Base-by-base conservation (phyloP, 2,329 filamentous ascomycete species). In the Ophiobolus disseminans region DNA sequence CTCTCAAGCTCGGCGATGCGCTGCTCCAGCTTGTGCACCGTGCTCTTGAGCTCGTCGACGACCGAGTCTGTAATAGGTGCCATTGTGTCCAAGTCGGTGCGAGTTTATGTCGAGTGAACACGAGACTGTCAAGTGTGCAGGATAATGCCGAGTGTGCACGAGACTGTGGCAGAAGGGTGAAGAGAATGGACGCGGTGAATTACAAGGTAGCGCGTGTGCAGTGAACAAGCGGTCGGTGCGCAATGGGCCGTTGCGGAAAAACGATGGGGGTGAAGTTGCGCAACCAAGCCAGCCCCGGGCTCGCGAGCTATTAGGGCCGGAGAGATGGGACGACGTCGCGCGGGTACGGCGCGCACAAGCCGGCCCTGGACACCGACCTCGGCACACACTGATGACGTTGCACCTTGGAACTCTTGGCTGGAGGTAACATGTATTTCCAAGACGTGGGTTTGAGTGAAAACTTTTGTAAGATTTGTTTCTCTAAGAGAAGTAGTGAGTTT, bases 1-100 rank as follows among this genome's bases (percentile, higher is more conserved):
- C 82, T 76, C 77, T 99, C 94, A 62, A 99, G 85, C 71, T 90
- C 84, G 76, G 88, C 86, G 68, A 99, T 89, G 70, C 93, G 88
- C 72, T 85, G 80, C 78, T 97, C 91, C 66, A 99, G 87, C 78
- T 85, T 85, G 73, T 85, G 81, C 74, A 97, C 87, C 70, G 91
- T 85, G 78, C 87, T 85, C 80, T 92, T 91, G 70, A 97, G 85
- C 77, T 87, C 84, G 75, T 91, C 86, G 72, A 96, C 85, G 58
- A 77, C 75, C 74, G 91, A 86, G 72, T 94, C 89, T 73, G 89
- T 87, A 77, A 93, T 86, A 73, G 90, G 89, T 76, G 91, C 89
- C 92, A 97, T 97, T 82, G 76, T 59, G 62, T 36, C 35, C n/a
- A n/a, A n/a, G n/a, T n/a, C n/a, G n/a, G n/a, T n/a, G n/a, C n/a